A percentile compares a stretch with the other conserved stretches of the same genome.
Evolutionary conservation across 1,284 basidiomycete genomes (phyloP).

Genomic region (Ustilago vetiveriae): DNA sequence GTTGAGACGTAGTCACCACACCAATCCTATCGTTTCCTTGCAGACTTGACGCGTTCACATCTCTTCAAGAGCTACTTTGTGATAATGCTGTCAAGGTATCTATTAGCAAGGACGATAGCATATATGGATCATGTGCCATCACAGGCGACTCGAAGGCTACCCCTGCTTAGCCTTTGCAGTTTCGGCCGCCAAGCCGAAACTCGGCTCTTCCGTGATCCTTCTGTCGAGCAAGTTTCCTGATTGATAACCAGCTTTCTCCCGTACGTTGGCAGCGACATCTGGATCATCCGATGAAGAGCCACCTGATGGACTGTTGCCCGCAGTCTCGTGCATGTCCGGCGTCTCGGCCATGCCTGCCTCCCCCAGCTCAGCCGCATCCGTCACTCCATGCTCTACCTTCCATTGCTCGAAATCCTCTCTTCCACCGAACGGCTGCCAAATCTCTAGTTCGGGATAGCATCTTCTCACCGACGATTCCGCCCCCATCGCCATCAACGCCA

Average conservation of each 20-base stretch:
- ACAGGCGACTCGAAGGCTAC: no score
- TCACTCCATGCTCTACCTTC: conserved; percentile 36
- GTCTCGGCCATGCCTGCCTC: neutral
- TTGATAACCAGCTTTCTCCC: conserved; percentile 6
- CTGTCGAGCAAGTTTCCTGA: conserved; percentile 25
- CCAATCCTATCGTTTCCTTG: no score
- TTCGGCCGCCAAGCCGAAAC: no score
- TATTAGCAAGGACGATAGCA: no score
- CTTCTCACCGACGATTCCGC: conserved; percentile 55
- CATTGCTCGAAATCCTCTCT: conserved; percentile 31
- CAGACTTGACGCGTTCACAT: no score
- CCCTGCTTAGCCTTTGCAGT: neutral
- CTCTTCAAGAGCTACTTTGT: no score
- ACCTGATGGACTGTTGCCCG: conserved; percentile 5
- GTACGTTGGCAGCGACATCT: no score
- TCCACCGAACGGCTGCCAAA: conserved; percentile 47
- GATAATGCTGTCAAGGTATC: no score
- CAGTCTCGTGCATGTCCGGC: neutral
- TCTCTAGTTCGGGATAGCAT: conserved; percentile 48
- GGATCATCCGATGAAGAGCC: conserved; percentile 13
- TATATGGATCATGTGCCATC: no score
- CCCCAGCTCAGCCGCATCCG: conserved; percentile 12
- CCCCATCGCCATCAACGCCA: conserved; percentile 63
- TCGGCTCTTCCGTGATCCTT: conserved; percentile 37
- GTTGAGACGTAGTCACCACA: no score